These are phyloP conservation scores for Boletus sp. DNA, from an alignment of 768 basidiomycete species.

Conservation along the genomic window DNA sequence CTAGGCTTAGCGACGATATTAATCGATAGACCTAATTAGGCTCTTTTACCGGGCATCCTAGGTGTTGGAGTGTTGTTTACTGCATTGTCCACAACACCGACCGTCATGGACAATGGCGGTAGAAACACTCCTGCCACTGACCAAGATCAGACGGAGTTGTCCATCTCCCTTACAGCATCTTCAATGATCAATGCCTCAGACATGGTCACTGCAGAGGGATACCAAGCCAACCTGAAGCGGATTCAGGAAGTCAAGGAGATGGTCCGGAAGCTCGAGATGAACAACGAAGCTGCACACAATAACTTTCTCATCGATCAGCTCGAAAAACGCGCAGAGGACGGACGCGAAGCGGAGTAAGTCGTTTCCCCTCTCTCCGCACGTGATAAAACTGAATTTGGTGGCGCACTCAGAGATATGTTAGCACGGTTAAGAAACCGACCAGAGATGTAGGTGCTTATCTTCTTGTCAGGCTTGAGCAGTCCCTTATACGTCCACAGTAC, in stretches of 20 bases:
- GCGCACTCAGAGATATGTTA: slow-evolving; percentile 21
- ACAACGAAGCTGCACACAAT: slow-evolving; percentile 43
- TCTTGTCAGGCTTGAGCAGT: background rate
- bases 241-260: slow-evolving; percentile 33
- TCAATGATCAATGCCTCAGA: slow-evolving; percentile 27
- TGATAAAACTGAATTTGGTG: background rate
- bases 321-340: slow-evolving; percentile 38
- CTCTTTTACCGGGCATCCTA: too few relatives aligned
- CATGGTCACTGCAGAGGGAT: slow-evolving; percentile 17
- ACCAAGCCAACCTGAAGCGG: slow-evolving; percentile 24
- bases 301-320: slow-evolving; percentile 36
- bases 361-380: background rate
- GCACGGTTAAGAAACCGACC: slow-evolving; percentile 14
- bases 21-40: too few relatives aligned
- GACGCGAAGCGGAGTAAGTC: slow-evolving; percentile 46
- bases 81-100: background rate
- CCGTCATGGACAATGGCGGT: slow-evolving; percentile 19
- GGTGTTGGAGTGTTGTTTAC: background rate
- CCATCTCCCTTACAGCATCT: slow-evolving; percentile 21
- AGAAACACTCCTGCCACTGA: slow-evolving; percentile 2
- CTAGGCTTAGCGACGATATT: too few relatives aligned
- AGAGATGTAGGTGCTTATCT: slow-evolving; percentile 10
- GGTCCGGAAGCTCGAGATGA: slow-evolving; percentile 28
- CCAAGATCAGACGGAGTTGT: slow-evolving; percentile 7
- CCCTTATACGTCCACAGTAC: slow-evolving; percentile 12